Evolutionary conservation across 768 basidiomycete genomes (phyloP).

Genomic region (Suillus plorans): DNA sequence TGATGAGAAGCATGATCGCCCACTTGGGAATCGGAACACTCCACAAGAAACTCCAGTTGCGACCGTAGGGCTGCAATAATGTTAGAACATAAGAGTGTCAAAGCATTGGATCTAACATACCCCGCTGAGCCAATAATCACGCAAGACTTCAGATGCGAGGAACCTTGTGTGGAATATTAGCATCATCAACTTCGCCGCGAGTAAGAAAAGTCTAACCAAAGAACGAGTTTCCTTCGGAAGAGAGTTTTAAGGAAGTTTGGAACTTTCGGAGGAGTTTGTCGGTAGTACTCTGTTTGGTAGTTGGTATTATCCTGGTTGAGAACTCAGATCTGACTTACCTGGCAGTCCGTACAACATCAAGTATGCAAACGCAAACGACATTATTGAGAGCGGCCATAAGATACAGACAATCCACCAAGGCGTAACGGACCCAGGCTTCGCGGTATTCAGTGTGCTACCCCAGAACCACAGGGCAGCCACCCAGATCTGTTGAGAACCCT

Average conservation of each 20-base stretch:
- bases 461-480: conserved; percentile 95
- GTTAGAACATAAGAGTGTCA: conserved; percentile 11
- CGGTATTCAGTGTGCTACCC: conserved; percentile 76
- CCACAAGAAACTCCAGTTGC: conserved; percentile 96
- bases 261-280: conserved; percentile 92
- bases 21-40: conserved; percentile 77
- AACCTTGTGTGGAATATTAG: conserved; percentile 44
- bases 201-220: conserved; percentile 52
- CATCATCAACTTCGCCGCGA: not conserved
- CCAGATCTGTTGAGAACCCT: conserved; percentile 96
- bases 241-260: conserved; percentile 89
- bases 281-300: conserved; percentile 67
- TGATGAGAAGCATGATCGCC: conserved; percentile 78
- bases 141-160: conserved; percentile 85
- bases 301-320: conserved; percentile 8
- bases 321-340: conserved; percentile 43
- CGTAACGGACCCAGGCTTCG: conserved; percentile 48
- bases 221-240: conserved; percentile 85
- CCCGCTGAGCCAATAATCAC: conserved; percentile 91
- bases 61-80: conserved; percentile 71
- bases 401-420: conserved; percentile 87
- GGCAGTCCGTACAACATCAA: conserved; percentile 86
- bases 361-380: conserved; percentile 77
- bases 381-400: conserved; percentile 76
- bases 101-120: conserved; percentile 42